Base-by-base conservation (phyloP, 2,329 filamentous ascomycete genomes). In the Fusarium sp. region DNA sequence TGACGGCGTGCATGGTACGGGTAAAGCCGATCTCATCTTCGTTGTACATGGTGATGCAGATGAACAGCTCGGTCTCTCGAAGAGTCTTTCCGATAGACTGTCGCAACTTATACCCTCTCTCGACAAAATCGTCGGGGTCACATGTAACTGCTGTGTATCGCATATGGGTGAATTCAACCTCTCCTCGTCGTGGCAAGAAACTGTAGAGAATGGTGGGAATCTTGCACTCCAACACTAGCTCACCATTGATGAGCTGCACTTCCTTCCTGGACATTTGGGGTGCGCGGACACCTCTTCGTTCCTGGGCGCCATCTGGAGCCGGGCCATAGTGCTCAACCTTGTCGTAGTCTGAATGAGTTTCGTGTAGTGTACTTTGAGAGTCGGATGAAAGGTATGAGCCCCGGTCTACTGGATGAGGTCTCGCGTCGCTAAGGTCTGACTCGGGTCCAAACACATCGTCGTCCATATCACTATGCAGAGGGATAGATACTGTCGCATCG, bases 31-130 rank as follows among this genome's bases (percentile, higher is more conserved):
- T 94, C 81, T 98, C 96, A 83, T 98, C 94, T 84, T 99, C 96
- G 83, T 99, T 99, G 86, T 98, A 98, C 96, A 98, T 98, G 77
- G 96, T 99, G 71, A 99, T 88, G 81, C 95, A 98, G 78, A 99
- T 97, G 82, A 98, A 96, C 9, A 99, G 86, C 83, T 99, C 96
- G 0, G 96, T 98, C 83, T 98, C 95, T 72, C 96, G 91, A 31
- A 92, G 87, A 1, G 94, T 97, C 66, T 87, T 89, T 54, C 95
- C 95, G 70, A 98, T 94, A 79, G 94, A 94, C 83, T 98, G 96
- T 63, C 96, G 93, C 78, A 99, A 85, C 80, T 97, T 96, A 86
- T 98, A 99, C 2, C 95, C 96, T 71, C 92, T 90, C 9, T 92
- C 89, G 4, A 95, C 93, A 78, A 97, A 98, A 81, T 98, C 95